Conservation (phyloP, 1,284 basidiomycete genomes). For the Rhodotorula sp. region DNA sequence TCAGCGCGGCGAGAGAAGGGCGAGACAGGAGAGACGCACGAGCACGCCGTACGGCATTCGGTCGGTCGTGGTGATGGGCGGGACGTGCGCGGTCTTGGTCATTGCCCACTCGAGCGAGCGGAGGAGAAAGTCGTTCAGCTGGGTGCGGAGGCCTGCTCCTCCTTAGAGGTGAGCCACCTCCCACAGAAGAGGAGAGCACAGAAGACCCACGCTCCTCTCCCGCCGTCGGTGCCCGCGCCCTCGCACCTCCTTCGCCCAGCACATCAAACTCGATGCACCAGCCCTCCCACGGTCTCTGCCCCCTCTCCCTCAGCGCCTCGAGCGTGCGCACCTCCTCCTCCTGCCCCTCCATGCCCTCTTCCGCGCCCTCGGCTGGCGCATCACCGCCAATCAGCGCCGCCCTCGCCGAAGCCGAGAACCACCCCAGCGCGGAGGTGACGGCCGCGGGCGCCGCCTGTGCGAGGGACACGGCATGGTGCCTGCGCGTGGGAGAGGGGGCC, state of each 20-base stretch:
- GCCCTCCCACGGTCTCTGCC: slow-evolving; percentile 20
- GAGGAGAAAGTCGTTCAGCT: slow-evolving; percentile 38
- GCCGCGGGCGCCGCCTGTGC: slow-evolving; percentile 12
- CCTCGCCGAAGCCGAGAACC: slow-evolving; percentile 31
- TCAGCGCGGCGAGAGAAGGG: neutral
- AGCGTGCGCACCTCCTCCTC: slow-evolving; percentile 14
- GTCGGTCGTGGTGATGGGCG: slow-evolving; percentile 36
- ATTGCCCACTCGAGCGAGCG: slow-evolving; percentile 24
- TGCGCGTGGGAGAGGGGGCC: neutral
- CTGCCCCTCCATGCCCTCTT: neutral
- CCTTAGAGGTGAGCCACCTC: neutral
- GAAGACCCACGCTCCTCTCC: slow-evolving; percentile 25
- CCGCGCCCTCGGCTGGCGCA: neutral
- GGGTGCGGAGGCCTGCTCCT: slow-evolving; percentile 23
- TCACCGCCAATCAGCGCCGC: slow-evolving; percentile 9
- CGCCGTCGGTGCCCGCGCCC: neutral
- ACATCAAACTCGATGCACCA: slow-evolving; percentile 37
- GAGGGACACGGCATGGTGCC: neutral
- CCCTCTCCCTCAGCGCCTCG: neutral
- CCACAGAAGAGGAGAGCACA: neutral
- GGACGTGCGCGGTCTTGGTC: slow-evolving; percentile 26
- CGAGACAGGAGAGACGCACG: slow-evolving; percentile 8
- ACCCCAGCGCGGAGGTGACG: slow-evolving; percentile 29
- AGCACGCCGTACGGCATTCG: slow-evolving; percentile 25
- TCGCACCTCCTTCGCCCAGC: neutral